Base-by-base conservation (phyloP, 2,329 filamentous ascomycete genomes). In the Pyrenophora seminiperda region DNA sequence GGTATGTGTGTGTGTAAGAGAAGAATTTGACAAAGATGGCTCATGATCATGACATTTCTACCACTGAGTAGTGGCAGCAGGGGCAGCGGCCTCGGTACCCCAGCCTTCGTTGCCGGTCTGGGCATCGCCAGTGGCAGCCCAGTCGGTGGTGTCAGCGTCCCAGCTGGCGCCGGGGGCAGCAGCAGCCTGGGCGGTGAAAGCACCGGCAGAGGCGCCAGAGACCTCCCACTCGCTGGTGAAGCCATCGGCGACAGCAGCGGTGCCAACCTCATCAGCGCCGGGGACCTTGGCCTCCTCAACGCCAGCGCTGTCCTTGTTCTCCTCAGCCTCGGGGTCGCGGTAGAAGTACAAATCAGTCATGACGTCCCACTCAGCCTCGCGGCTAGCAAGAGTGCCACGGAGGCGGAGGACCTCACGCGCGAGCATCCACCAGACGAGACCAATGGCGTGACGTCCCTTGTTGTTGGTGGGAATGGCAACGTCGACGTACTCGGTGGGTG, bases 311-410 rank as follows among this genome's bases (percentile, higher is more conserved):
- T 97, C 95, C 83, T 99, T 96, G 86, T 96, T 93, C 78, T 96
- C 94, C 87, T 99, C 94, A 68, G 92, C 91, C 82, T 99, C 94
- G 71, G 95, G 94, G 81, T 99, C 95, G 78, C 95, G 94, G 90
- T 99, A 97, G 88, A 99, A 99, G 91, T 99, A 99, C 73, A 99
- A 83, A 88, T 99, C 94, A 73, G 95, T 91, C 88, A 99, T 97
- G 81, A 96, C 89, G 77, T 99, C 94, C 94, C 94, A 99, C 78
- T 96, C 90, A 59, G 89, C 87, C 82, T 99, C 94, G 77, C 94
- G 91, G 84, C 85, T 91, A 77, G 90, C 89, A 76, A 99, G 91
- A 75, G 92, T 97, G 71, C 95, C 94, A 73, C 94, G 91, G 75
- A 99, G 91, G 77, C 95, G 91, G 79, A 99, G 92, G 77, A 99